Evolutionary conservation across 2,329 filamentous ascomycete species (phyloP).

Genomic region (Arthrobotrys sinensis): DNA sequence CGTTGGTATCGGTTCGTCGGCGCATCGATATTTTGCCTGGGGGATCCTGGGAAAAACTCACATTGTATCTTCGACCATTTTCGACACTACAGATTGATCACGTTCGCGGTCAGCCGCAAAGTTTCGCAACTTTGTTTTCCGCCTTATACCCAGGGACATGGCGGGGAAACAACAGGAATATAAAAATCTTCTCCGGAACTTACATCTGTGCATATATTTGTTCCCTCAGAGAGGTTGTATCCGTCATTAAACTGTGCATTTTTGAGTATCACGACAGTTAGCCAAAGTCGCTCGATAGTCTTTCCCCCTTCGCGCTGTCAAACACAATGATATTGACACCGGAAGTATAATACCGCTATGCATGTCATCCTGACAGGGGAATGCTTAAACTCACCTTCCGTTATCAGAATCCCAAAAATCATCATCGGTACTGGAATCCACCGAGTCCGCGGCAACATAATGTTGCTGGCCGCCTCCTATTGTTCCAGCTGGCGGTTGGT

Average conservation of each 20-base stretch:
- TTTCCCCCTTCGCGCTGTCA: not conserved
- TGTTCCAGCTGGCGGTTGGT: not conserved
- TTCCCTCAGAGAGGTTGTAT: slow-evolving; percentile 57
- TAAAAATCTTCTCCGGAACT: not conserved
- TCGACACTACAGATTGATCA: slow-evolving; percentile 43
- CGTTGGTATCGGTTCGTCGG: not conserved
- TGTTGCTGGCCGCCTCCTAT: slow-evolving; percentile 30
- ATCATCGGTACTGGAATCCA: slow-evolving; percentile 50
- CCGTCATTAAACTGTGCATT: slow-evolving; percentile 55
- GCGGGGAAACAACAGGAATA: not conserved
- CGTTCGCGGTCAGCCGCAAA: slow-evolving; percentile 26
- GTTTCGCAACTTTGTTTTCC: not conserved
- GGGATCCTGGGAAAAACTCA: slow-evolving; percentile 3
- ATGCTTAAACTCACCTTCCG: slow-evolving; percentile 38
- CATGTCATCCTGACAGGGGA: slow-evolving; percentile 13
- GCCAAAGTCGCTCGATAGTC: not conserved
- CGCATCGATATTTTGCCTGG: not conserved
- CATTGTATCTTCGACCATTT: slow-evolving; percentile 59
- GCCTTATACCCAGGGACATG: not conserved
- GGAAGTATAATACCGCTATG: slow-evolving; percentile 25
- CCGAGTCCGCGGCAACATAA: slow-evolving; percentile 35
- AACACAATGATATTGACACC: not conserved
- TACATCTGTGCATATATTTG: slow-evolving; percentile 59
- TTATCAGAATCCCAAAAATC: slow-evolving; percentile 58
- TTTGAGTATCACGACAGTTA: slow-evolving; percentile 18